Evolutionary conservation across 768 basidiomycete genomes (phyloP).

Genomic region (Hortiboletus flavorubellus): DNA sequence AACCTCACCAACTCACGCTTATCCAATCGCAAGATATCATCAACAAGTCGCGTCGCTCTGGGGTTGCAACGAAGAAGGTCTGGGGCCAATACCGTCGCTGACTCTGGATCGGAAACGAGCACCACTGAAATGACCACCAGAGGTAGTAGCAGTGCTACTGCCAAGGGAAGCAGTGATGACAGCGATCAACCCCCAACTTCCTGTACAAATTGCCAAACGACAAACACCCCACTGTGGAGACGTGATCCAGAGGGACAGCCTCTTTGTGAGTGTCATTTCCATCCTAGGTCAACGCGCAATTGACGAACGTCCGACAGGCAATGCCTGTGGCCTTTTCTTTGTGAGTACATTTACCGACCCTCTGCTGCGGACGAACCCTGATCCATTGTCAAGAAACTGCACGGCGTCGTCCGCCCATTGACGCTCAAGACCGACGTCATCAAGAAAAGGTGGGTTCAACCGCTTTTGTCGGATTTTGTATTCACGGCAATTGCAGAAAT

Average conservation of each 20-base stretch:
- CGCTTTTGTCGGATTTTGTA: not conserved
- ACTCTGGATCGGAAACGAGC: slow-evolving; percentile 54
- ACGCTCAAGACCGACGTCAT: slow-evolving; percentile 97
- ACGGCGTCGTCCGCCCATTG: slow-evolving; percentile 90
- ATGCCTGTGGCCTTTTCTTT: slow-evolving; percentile 91
- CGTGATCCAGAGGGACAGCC: slow-evolving; percentile 92
- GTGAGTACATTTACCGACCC: slow-evolving; percentile 45
- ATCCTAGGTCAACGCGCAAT: slow-evolving; percentile 8
- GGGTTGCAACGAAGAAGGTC: slow-evolving; percentile 56
- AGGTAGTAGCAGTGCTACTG: slow-evolving; percentile 28
- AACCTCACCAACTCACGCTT: slow-evolving; percentile 28
- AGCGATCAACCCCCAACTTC: slow-evolving; percentile 72
- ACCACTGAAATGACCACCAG: slow-evolving; percentile 56
- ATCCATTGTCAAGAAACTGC: slow-evolving; percentile 70
- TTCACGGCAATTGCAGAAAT: slow-evolving; percentile 47
- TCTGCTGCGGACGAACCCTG: slow-evolving; percentile 6
- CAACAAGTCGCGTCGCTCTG: slow-evolving; percentile 58
- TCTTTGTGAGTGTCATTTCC: slow-evolving; percentile 56
- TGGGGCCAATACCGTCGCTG: slow-evolving; percentile 24
- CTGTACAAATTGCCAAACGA: slow-evolving; percentile 94
- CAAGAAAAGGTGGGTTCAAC: slow-evolving; percentile 75
- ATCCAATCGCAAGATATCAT: slow-evolving; percentile 56
- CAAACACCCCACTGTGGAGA: slow-evolving; percentile 92
- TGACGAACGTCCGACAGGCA: slow-evolving; percentile 46
- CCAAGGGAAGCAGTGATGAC: slow-evolving; percentile 54